Evolutionary conservation across 2,329 filamentous ascomycete genomes (phyloP), one percentile per base, ranked within the genome.

Genomic region (Sclerotinia nivalis): DNA sequence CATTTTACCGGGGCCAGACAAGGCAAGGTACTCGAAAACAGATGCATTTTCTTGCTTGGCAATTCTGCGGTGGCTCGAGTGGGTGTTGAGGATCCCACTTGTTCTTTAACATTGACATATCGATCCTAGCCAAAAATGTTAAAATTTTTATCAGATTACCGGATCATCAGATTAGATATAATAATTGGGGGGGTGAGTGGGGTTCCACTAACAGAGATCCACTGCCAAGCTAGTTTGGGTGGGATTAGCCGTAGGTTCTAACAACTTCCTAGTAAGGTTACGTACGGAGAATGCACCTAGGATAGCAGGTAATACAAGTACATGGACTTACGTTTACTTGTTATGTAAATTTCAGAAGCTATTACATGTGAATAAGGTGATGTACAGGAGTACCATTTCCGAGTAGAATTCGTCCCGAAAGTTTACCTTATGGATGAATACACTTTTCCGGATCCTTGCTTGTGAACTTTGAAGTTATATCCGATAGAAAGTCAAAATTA

Each of bases 111-210:
- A 25, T 34, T 50, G 18, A 52, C 22, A 12, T 40, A 64, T 40
- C 31, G 31, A 40, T 52, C 20, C 61, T 40, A 64, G 47, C 22
- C 47, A 25, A 49, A 34, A 28, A 43, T 12, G 47, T 43, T 13
- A 12, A 64, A 28, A 28, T 45, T 66, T 56, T 56, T 56, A 66
- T 66, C 62, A 66, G 62, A 66, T 66, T 55, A 66, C 58, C 64
- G 37, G 64, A 66, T 71, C 67, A 71, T 71, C 70, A 69, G 70
- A 71, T 71, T 66, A 71, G 70, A 71, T 71, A 71, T 71, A 71
- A 49, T 66, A 25, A 37, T 43, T 55, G 18, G n/a, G 34, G 20
- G n/a, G 56, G 45, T 61, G 43, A 8, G 45, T 22, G 7, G 28
- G 28, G 49, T n/a, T 6, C 13, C 25, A 31, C 31, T 58, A n/a